phyloP scores from a whole-genome alignment of 225 moss, liverwort and hornwort genomes.

The Ulota crispa region DNA sequence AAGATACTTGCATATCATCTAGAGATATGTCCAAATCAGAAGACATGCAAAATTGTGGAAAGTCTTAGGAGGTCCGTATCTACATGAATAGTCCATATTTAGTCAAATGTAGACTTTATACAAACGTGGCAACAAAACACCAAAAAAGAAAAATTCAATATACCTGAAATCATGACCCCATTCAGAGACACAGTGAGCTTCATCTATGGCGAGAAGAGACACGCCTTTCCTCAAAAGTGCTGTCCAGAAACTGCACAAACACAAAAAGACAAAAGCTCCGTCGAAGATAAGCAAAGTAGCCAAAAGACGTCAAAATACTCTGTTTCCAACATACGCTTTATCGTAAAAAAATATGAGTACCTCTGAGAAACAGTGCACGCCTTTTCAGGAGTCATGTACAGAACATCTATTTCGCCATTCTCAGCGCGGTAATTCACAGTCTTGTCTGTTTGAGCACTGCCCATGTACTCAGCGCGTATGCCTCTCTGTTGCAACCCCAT shows the following conservation, averaged over 20 bases:
- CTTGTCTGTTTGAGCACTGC: slow-evolving; percentile 74
- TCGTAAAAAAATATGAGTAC: neutral
- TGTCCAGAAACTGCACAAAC: slow-evolving; percentile 79
- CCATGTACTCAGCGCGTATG: slow-evolving; percentile 77
- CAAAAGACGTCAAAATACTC: neutral
- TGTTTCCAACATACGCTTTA: neutral
- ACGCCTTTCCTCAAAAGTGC: slow-evolving; percentile 75
- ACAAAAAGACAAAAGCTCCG: slow-evolving; percentile 4
- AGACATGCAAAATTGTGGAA: too few relatives aligned
- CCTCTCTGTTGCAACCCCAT: slow-evolving; percentile 90
- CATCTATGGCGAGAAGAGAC: slow-evolving; percentile 84
- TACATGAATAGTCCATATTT: too few relatives aligned
- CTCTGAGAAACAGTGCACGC: slow-evolving; percentile 66
- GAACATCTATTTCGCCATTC: slow-evolving; percentile 75
- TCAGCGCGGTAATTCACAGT: slow-evolving; percentile 62
- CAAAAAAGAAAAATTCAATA: neutral
- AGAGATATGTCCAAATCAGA: too few relatives aligned
- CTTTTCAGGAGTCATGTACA: slow-evolving; percentile 96
- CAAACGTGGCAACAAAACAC: neutral
- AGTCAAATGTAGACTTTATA: neutral
- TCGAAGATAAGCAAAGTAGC: neutral
- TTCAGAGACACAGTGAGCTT: slow-evolving; percentile 98
- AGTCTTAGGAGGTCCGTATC: too few relatives aligned
- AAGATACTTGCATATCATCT: too few relatives aligned
- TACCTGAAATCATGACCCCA: slow-evolving; percentile 99